Evolutionary conservation across 176 grass and related monocot species (phyloP), one percentile per base, ranked within the genome.

Genomic region (Calamus simplicifolius): DNA sequence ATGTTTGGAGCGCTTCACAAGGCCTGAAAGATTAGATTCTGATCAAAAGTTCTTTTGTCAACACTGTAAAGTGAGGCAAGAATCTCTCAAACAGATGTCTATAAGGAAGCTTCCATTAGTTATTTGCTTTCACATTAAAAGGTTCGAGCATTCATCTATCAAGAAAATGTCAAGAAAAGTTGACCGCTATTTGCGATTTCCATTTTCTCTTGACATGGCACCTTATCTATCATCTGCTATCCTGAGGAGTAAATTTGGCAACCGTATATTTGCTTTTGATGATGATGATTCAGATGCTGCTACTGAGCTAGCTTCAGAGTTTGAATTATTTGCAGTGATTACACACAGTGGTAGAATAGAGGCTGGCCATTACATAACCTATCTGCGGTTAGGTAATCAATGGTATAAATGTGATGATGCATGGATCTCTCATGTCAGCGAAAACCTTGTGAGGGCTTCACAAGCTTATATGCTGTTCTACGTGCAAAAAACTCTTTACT

Each of bases 401-500:
- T 98, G 93, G 93, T 98, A 92, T 72, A 91, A 84, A 73, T 98
- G 93, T 57, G 93, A 98, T 75, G 93, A 92, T 82, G 81, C 93
- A 21, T 98, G 87, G 93, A 77, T 98, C 56, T 85, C 82, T 25
- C 80, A 75, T 29, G 93, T 98, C 57, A 82, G 85, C 19, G 93
- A 98, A 76, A 89, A 77, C 56, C 80, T 74, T 27, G 79, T 98
- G 38, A 91, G 87, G 58, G 77, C 69, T 23, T 85, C 83, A 48
- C 93, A 98, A 50, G 93, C 93, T 5, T 92, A 98, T 71, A 98
- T 98, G 93, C 84, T 98, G 51, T 98, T 88, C 70, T 98, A 98
- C 80, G 93, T 98, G 57, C 93, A 92, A 78, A 92, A 88, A 77
- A 83, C 83, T 29, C 72, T 98, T 55, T 85, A 85, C 61, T 98